A percentile compares a stretch with the other conserved stretches of the same genome.
Evolutionary conservation across 306 rosid genomes (phyloP).

Genomic region (Inga leiocalycina): DNA sequence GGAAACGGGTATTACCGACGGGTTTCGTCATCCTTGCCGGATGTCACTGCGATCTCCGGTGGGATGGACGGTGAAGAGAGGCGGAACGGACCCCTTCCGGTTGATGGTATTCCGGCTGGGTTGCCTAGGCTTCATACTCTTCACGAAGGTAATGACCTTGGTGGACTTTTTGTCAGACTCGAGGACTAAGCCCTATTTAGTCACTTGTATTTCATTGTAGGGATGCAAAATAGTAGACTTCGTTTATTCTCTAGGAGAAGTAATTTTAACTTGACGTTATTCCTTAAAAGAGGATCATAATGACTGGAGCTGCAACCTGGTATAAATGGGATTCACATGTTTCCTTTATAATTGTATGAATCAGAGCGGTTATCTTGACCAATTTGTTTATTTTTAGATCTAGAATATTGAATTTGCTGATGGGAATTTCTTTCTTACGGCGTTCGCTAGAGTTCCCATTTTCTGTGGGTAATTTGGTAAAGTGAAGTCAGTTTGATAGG

Average conservation of each 20-base stretch:
- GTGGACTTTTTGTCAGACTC: conserved; percentile 12
- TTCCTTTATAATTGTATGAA: conserved; percentile 18
- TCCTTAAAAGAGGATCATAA: not conserved
- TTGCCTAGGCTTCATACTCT: conserved; percentile 86
- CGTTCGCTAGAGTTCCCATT: not conserved
- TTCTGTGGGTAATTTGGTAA: not conserved
- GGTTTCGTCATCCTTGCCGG: conserved; percentile 73
- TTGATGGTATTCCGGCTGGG: conserved; percentile 83
- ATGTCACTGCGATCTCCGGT: conserved; percentile 64
- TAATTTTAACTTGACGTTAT: not conserved
- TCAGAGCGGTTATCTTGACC: conserved; percentile 8
- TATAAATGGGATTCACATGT: not conserved
- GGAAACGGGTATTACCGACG: conserved; percentile 48
- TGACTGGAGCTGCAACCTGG: conserved; percentile 23
- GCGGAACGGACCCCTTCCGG: conserved; percentile 57
- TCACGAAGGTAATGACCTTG: conserved; percentile 66
- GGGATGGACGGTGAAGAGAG: conserved; percentile 56
- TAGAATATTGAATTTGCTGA: not conserved
- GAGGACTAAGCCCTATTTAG: conserved; percentile 9
- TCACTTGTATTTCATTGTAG: not conserved
- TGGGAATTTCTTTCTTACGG: not conserved
- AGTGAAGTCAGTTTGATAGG: conserved; percentile 20
- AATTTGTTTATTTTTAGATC: conserved; percentile 7
- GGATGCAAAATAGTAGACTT: not conserved
- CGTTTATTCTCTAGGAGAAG: not conserved